These are phyloP conservation scores for Telfairia occidentalis DNA, from an alignment of 331 rosid species.

Conservation along the genomic window DNA sequence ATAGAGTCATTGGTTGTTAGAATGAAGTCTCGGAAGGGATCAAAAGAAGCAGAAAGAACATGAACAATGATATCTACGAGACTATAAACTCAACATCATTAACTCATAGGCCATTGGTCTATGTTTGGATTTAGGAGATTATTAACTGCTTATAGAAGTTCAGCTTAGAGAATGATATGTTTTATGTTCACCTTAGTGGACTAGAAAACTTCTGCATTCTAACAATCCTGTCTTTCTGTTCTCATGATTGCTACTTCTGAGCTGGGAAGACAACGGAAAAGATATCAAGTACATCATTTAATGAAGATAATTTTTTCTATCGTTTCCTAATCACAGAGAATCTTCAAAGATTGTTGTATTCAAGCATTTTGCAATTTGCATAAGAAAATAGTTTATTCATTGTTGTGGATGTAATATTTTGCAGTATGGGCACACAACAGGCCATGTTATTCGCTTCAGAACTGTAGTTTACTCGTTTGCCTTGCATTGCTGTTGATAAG, in stretches of 20 bases:
- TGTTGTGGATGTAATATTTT: not conserved
- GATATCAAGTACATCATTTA: not conserved
- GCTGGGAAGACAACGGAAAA: not conserved
- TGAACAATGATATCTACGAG: not conserved
- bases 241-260: not conserved
- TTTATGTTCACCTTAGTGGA: not conserved
- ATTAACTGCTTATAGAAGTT: not conserved
- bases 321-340: not conserved
- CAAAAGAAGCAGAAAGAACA: not conserved
- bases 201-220: not conserved
- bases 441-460: not conserved
- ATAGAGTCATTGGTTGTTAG: not conserved
- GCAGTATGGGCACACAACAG: not conserved
- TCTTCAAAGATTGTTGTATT: not conserved
- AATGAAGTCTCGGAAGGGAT: not conserved
- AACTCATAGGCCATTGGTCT: not conserved
- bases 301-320: not conserved
- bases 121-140: not conserved
- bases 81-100: not conserved
- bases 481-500: not conserved
- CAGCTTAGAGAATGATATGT: not conserved
- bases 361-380: not conserved
- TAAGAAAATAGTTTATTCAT: not conserved
- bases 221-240: not conserved
- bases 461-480: not conserved